These are phyloP conservation scores for Neostapfia colusana DNA, from an alignment of 176 grass and related monocot genomes.

Conservation along the genomic window DNA sequence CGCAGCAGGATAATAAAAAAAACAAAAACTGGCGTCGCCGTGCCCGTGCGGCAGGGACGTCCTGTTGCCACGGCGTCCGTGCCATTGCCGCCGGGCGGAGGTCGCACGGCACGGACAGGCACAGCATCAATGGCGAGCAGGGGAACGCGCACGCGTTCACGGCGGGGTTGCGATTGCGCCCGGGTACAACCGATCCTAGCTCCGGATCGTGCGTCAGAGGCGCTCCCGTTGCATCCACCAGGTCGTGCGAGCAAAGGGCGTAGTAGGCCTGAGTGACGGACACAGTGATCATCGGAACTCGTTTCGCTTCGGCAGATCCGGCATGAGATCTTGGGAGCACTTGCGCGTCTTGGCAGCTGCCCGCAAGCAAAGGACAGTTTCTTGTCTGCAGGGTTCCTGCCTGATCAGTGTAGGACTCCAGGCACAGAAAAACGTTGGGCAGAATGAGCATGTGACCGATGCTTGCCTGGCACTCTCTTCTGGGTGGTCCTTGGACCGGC, in stretches of 20 bases:
- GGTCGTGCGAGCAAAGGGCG: not conserved
- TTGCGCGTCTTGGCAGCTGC: not conserved
- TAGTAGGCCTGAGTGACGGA: too few species aligned
- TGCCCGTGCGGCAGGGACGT: not conserved
- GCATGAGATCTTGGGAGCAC: constrained; percentile 5
- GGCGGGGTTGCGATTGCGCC: not conserved
- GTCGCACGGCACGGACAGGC: not conserved
- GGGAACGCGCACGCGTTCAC: not conserved
- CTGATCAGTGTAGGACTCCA: not conserved
- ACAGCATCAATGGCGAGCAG: not conserved
- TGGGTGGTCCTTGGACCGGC: not conserved
- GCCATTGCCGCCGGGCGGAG: not conserved
- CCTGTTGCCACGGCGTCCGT: not conserved
- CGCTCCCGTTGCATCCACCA: not conserved
- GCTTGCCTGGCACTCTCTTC: not conserved
- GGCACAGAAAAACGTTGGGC: not conserved
- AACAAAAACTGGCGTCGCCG: too few species aligned
- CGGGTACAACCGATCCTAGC: not conserved
- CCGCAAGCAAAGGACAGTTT: not conserved
- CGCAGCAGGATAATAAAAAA: not conserved
- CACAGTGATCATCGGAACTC: not conserved
- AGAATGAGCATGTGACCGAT: not conserved
- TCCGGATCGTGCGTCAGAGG: not conserved
- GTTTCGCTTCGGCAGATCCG: not conserved
- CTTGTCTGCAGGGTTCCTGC: not conserved